These are phyloP conservation scores for Polygonum maritimum DNA, from an alignment of 148 eudicot species.

Conservation along the genomic window DNA sequence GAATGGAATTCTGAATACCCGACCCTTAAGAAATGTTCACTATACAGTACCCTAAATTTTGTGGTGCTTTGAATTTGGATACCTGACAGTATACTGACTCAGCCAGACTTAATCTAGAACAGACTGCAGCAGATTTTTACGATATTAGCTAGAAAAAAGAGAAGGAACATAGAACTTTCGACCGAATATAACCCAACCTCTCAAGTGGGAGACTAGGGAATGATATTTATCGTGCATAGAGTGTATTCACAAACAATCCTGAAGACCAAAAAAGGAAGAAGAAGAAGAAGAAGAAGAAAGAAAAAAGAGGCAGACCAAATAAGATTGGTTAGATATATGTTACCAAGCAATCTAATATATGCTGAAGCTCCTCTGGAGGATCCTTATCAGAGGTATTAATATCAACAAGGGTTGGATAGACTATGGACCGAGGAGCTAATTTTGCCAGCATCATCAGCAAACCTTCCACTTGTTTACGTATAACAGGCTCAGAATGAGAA, in stretches of 20 bases:
- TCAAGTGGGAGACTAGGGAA: not conserved
- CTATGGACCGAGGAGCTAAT: slow-evolving; percentile 86
- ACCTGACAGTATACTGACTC: not conserved
- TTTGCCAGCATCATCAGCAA: slow-evolving; percentile 83
- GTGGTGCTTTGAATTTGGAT: too few relatives aligned
- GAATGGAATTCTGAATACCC: not conserved
- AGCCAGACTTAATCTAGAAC: not conserved
- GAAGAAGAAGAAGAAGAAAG: not conserved
- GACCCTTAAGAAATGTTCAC: not conserved
- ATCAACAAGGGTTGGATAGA: slow-evolving; percentile 91
- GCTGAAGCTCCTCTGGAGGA: slow-evolving; percentile 81
- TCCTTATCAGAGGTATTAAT: slow-evolving; percentile 57
- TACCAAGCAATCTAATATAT: slow-evolving; percentile 81
- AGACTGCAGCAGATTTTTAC: not conserved
- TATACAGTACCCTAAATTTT: not conserved
- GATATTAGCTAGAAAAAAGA: not conserved
- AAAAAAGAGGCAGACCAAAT: not conserved
- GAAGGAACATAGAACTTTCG: not conserved
- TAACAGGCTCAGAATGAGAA: slow-evolving; percentile 81
- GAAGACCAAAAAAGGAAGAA: not conserved
- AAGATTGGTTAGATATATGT: slow-evolving; percentile 7
- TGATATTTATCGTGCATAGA: not conserved
- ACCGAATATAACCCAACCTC: not conserved
- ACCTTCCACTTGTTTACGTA: slow-evolving; percentile 73
- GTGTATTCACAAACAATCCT: not conserved